Base-by-base conservation (phyloP, 2,329 filamentous ascomycete species). In the Penicillium brevicompactum region DNA sequence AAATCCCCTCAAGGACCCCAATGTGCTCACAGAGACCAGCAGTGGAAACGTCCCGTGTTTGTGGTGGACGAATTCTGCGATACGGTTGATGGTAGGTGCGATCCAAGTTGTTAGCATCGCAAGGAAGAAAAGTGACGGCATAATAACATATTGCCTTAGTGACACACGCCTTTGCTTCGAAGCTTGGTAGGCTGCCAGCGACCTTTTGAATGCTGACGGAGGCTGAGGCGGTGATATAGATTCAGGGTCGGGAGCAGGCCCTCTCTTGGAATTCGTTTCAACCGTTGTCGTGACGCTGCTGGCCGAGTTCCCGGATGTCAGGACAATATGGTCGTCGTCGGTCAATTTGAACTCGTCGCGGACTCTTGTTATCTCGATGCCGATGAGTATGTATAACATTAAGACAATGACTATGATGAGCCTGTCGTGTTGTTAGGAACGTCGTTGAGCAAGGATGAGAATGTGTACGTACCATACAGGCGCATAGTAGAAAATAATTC, bases 41-140 rank as follows among this genome's bases (percentile, higher is more conserved):
- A 75, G 63, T 5, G 67, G 59, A 30, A 66, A 73, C 1, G 69
- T 71, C 11, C 59, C 56, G 14, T 66, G 66, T 2, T 47, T 42
- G 0, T 67, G 72, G 37, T 67, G 38, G 16, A 69, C 55, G 30
- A 75, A 71, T 1, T 70, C 62, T 0, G 67, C 65, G 10, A 75
- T 64, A 1, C 73, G 71, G 48, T 75, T 74, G 2, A 72, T 74
- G 2, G 71, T 69, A 1, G 73, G 71, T 8, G 70, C 64, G 14
- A 74, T 69, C 73, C 73, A 75, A 3, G 73, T 70, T 7, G 64
- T 59, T 13, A 75, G 51, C 24, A 74, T 56, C 5, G 70, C 71
- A 2, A 75, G 57, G 49, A 73, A 74, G 55, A 75, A 74, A 16
- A 75, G 59, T 3, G 71, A 62, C 1, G 73, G 74, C 73, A 76